Evolutionary conservation across 176 grass and related monocot genomes (phyloP).

Genomic region (Neostapfia colusana): DNA sequence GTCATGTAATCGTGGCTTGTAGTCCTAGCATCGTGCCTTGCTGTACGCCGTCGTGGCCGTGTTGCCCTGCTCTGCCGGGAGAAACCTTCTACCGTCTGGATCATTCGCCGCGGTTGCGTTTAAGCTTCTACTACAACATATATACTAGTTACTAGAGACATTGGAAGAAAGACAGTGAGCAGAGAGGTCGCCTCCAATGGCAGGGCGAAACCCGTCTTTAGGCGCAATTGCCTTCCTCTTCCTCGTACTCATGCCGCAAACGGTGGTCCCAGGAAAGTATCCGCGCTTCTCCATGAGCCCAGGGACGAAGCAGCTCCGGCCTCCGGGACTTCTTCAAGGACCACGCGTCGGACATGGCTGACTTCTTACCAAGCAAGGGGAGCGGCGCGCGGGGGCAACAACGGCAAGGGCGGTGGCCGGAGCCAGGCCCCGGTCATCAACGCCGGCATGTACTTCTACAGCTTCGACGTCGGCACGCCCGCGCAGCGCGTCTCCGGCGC

Average conservation of each 20-base stretch:
- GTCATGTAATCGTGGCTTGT: background rate
- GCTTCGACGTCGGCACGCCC: background rate
- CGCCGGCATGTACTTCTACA: conserved; percentile 11
- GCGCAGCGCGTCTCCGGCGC: background rate
- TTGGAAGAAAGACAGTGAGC: background rate
- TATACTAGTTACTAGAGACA: too few species aligned
- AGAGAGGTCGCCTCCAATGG: background rate
- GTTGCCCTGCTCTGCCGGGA: background rate
- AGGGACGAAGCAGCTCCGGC: conserved; percentile 20
- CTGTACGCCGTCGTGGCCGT: background rate
- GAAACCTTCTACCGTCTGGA: too few species aligned
- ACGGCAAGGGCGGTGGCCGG: background rate
- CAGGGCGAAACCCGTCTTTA: background rate
- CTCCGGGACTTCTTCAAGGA: conserved; percentile 24
- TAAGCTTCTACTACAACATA: background rate
- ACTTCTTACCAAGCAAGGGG: background rate
- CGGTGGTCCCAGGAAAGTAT: background rate
- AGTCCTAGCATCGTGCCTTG: background rate
- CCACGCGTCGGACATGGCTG: conserved; percentile 24
- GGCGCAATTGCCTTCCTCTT: background rate
- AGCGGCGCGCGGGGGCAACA: background rate
- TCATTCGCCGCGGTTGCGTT: background rate
- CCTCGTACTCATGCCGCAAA: background rate
- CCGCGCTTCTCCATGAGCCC: conserved; percentile 9
- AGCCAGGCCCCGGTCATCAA: conserved; percentile 9